Percentiles rank a stretch among this genome's conserved stretches.
Conservation (phyloP, 805 yeast genomes). For the Priceomyces fermenticarens region DNA sequence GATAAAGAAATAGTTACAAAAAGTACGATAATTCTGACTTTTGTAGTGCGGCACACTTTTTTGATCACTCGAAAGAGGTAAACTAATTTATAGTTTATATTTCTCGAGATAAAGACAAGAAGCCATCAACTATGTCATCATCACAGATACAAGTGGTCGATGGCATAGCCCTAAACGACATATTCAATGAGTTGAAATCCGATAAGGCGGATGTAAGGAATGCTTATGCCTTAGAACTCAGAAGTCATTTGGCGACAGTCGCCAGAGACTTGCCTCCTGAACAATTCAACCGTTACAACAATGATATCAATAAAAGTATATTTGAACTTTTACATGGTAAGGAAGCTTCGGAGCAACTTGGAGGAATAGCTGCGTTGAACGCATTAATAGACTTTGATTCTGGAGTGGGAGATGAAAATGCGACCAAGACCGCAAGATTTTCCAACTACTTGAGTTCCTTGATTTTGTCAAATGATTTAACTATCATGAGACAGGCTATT, state of each 20-base stretch:
- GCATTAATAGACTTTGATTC: slow-evolving; percentile 82
- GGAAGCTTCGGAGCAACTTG: slow-evolving; percentile 70
- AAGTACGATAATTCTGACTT: slow-evolving; percentile 44
- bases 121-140: slow-evolving; percentile 17
- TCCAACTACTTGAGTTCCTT: slow-evolving; percentile 84
- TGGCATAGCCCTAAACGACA: slow-evolving; percentile 50
- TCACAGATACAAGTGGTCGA: slow-evolving; percentile 37
- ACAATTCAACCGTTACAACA: slow-evolving; percentile 76
- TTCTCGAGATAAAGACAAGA: background rate
- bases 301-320: slow-evolving; percentile 81
- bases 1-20: slow-evolving; percentile 22
- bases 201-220: slow-evolving; percentile 39
- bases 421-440: slow-evolving; percentile 83
- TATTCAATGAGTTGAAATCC: slow-evolving; percentile 49
- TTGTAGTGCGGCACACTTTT: slow-evolving; percentile 1
- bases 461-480: slow-evolving; percentile 77
- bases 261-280: slow-evolving; percentile 82
- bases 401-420: slow-evolving; percentile 71
- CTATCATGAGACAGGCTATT: slow-evolving; percentile 85
- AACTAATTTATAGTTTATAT: background rate
- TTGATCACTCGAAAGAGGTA: background rate
- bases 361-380: slow-evolving; percentile 90
- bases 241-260: slow-evolving; percentile 64
- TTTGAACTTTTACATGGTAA: slow-evolving; percentile 79
- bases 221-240: slow-evolving; percentile 67